Base-by-base conservation (phyloP, 495 filamentous ascomycete species). In the Tetracladium marchalianum region DNA sequence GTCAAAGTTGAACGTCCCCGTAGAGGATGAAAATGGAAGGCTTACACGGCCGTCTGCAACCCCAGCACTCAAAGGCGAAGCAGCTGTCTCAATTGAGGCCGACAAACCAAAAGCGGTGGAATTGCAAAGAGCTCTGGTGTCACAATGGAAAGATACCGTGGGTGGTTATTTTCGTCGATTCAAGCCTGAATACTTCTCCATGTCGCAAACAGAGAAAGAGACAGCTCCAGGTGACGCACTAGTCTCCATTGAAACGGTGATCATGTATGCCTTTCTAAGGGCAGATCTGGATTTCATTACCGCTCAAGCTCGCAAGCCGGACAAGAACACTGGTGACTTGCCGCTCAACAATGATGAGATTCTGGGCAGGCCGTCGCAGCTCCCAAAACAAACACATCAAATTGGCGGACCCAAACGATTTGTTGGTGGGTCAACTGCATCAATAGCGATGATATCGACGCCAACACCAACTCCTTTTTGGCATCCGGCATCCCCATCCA, bases 81-180 rank as follows among this genome's bases (percentile, higher is more conserved):
- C 63, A 35, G 55, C 67, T 15, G 54, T 58, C 1, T 53, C 60
- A 5, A 56, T 55, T 17, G 44, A 52, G 7, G 58, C 62, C 9
- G 68, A 66, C 44, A 58, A 55, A 13, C 39, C 56, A 10, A 75
- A 72, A 39, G 75, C 76, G 4, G 57, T 74, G 41, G 66, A 78
- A 22, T 63, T 93, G 22, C 80, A 95, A 61, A 66, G 62, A 38
- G 66, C 67, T 10, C 73, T 98, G 11, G 68, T 96, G 4, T 62
- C 72, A n/a, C 76, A 76, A 35, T 98, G 93, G 82, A 82, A 77
- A 56, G 75, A 76, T 39, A 80, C 85, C 1, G 84, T 97, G 11
- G 92, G 93, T 24, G 92, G 92, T 27, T 98, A 98, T 63, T 98
- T 95, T 60, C 79, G 80, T 35, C 75, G 92, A 36, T 97, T 97